Conservation (phyloP, 2,329 filamentous ascomycete genomes). For the Teratosphaeria epicoccoides region DNA sequence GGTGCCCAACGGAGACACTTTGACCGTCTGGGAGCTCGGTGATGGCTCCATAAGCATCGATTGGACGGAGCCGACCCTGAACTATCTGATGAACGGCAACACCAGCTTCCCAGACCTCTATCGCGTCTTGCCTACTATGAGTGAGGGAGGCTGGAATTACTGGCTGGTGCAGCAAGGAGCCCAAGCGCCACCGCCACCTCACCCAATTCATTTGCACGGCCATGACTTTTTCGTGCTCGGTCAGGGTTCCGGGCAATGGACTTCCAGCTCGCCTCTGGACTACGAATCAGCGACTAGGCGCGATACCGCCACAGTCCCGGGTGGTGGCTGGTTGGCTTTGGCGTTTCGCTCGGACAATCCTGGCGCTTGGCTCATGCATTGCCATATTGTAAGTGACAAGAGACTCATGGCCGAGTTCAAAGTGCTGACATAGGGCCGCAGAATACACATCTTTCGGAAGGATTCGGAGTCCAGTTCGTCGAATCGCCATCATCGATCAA, state of each 20-base stretch:
- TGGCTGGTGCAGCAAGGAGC: conserved; percentile 34
- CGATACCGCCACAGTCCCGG: conserved; percentile 39
- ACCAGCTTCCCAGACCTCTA: conserved; percentile 29
- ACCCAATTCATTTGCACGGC: conserved; percentile 31
- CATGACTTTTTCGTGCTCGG: conserved; percentile 28
- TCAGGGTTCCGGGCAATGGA: conserved; percentile 16
- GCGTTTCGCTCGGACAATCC: conserved; percentile 45
- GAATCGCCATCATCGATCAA: conserved; percentile 30
- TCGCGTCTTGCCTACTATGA: conserved; percentile 33
- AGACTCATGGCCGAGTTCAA: conserved; percentile 39
- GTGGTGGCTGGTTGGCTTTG: conserved; percentile 38
- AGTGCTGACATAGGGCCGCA: neutral
- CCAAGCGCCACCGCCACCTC: conserved; percentile 23
- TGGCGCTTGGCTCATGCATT: conserved; percentile 37
- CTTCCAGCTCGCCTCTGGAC: conserved; percentile 18
- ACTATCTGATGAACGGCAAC: conserved; percentile 33
- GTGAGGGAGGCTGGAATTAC: conserved; percentile 20
- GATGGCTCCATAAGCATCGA: conserved; percentile 32
- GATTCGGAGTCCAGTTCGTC: conserved; percentile 45
- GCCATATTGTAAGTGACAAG: conserved; percentile 50
- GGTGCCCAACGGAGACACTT: conserved; percentile 27
- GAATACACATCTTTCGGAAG: conserved; percentile 51
- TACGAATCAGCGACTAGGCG: conserved; percentile 37
- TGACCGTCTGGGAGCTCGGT: conserved; percentile 32
- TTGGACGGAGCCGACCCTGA: conserved; percentile 35